Percentiles rank a stretch among this genome's conserved stretches.
These are phyloP conservation scores for Colletotrichum camelliae DNA, from an alignment of 2,329 filamentous ascomycete species.

Conservation along the genomic window DNA sequence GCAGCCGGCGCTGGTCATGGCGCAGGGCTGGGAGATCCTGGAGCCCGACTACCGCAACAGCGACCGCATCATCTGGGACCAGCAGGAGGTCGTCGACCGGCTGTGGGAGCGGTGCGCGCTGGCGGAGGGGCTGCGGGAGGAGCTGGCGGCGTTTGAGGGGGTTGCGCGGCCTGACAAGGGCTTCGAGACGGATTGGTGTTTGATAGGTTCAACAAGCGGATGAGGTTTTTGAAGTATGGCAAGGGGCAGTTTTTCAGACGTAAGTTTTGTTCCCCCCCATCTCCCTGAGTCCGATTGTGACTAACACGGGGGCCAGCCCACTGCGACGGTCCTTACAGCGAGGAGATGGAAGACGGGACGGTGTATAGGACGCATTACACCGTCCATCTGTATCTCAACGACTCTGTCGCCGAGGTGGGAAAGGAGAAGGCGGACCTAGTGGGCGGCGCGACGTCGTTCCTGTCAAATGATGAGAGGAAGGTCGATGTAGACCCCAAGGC, in stretches of 20 bases:
- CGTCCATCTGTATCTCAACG: conserved; percentile 60
- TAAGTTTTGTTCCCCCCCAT: conserved; percentile 27
- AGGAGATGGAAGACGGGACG: conserved; percentile 48
- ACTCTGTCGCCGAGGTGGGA: conserved; percentile 47
- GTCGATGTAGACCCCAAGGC: conserved; percentile 61
- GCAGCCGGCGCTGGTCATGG: conserved; percentile 72
- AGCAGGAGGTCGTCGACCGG: conserved; percentile 63
- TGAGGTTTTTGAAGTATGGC: conserved; percentile 78
- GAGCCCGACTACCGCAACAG: conserved; percentile 68
- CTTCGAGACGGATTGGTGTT: conserved; percentile 40
- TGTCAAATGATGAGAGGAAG: conserved; percentile 46
- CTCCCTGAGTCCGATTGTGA: neutral
- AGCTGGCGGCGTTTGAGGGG: conserved; percentile 39
- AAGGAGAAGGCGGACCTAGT: conserved; percentile 38
- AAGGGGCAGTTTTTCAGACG: conserved; percentile 74
- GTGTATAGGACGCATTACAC: conserved; percentile 56
- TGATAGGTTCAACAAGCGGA: conserved; percentile 69
- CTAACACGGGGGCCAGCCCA: conserved; percentile 54
- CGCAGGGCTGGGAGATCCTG: conserved; percentile 63
- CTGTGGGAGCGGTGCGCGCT: conserved; percentile 65
- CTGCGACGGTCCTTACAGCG: conserved; percentile 69
- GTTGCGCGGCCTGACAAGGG: conserved; percentile 20
- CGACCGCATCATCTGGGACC: conserved; percentile 80
- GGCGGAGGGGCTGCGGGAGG: conserved; percentile 44
- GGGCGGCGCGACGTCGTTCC: conserved; percentile 62